Evolutionary conservation across 345 rosid species (phyloP).

Genomic region (Dimocarpus longan): DNA sequence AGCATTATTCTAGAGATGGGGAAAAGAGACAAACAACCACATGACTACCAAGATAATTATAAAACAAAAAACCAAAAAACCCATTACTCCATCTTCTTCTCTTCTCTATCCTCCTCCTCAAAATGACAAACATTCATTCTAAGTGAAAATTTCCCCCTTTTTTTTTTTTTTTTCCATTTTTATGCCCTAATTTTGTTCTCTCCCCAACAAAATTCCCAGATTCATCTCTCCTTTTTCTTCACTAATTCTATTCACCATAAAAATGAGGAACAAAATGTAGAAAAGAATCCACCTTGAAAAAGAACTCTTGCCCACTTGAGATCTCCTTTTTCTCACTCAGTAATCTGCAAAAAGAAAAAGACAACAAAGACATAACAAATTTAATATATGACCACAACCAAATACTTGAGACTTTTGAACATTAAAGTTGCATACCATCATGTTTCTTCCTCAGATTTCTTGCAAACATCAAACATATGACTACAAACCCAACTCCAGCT

Average conservation of each 20-base stretch:
- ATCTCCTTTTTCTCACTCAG: slow-evolving; percentile 18
- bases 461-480: slow-evolving; percentile 82
- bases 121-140: slow-evolving; percentile 26
- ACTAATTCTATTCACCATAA: slow-evolving; percentile 22
- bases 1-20: slow-evolving; percentile 27
- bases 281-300: slow-evolving; percentile 30
- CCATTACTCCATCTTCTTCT: slow-evolving; percentile 17
- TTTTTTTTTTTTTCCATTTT: slow-evolving; percentile 6
- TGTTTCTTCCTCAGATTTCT: slow-evolving; percentile 73
- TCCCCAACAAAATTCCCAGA: slow-evolving; percentile 25
- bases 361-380: background rate
- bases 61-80: slow-evolving; percentile 8
- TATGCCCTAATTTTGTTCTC: slow-evolving; percentile 16
- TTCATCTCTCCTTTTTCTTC: slow-evolving; percentile 27
- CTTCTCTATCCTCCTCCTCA: slow-evolving; percentile 18
- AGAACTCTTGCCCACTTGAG: slow-evolving; percentile 17
- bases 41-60: slow-evolving; percentile 19
- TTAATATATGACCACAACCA: background rate
- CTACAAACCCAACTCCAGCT: slow-evolving; percentile 85
- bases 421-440: slow-evolving; percentile 54
- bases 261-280: slow-evolving; percentile 21
- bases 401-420: background rate
- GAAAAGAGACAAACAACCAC: slow-evolving; percentile 29
- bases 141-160: slow-evolving; percentile 25
- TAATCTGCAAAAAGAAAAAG: slow-evolving; percentile 18